Percentiles rank a stretch among this genome's conserved stretches.
These are phyloP conservation scores for Globisporangium canariense DNA, from an alignment of 352 stramenopile species.

Conservation along the genomic window DNA sequence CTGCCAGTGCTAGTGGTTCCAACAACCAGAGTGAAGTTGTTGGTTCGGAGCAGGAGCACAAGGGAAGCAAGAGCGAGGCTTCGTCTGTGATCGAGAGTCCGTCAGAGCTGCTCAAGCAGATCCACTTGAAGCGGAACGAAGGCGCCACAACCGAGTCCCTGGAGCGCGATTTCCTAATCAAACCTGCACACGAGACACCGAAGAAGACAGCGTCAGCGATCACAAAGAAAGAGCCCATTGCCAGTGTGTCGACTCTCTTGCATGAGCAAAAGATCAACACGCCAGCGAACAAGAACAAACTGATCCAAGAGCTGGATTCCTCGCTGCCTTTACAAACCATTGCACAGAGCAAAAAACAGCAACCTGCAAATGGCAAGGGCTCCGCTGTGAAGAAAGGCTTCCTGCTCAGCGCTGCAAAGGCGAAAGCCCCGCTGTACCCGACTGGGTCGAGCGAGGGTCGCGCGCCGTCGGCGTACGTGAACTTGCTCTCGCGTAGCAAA, in stretches of 20 bases:
- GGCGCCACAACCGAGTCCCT: constrained; percentile 1
- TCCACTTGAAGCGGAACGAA: constrained; percentile 22
- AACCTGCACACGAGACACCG: constrained; percentile 2
- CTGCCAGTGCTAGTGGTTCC: background rate
- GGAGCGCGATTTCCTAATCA: constrained; percentile 7
- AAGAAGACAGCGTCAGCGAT: background rate
- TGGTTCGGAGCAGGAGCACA: background rate
- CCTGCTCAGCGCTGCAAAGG: constrained; percentile 24
- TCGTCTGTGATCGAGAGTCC: constrained; percentile 35
- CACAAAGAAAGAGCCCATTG: background rate
- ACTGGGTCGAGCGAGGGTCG: constrained; percentile 63
- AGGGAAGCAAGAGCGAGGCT: background rate
- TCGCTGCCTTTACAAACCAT: background rate
- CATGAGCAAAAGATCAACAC: background rate
- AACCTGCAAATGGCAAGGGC: constrained; percentile 16
- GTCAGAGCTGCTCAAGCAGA: constrained; percentile 54
- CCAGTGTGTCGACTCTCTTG: background rate
- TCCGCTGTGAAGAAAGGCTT: constrained; percentile 73
- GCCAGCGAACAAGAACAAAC: constrained; percentile 20
- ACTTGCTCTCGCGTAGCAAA: constrained; percentile 76
- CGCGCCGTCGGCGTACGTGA: constrained; percentile 72
- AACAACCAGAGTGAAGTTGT: constrained; percentile 11
- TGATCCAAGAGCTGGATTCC: constrained; percentile 51
- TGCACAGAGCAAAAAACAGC: background rate
- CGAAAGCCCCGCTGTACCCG: constrained; percentile 62